A percentile compares a stretch with the other conserved stretches of the same genome.
Evolutionary conservation across 306 rosid genomes (phyloP).

Genomic region (Vigna radiata): DNA sequence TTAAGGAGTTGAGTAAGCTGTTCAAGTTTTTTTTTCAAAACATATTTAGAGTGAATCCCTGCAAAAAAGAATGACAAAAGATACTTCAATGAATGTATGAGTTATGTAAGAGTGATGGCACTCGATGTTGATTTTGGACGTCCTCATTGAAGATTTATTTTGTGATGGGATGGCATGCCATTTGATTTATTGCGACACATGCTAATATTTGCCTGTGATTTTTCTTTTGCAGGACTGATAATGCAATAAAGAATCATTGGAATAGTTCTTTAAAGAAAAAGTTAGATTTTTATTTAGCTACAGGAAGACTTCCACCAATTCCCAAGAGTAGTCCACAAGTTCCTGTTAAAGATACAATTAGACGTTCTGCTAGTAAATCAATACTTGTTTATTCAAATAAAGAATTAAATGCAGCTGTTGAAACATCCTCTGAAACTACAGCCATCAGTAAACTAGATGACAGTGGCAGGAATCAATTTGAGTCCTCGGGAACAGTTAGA

Average conservation of each 20-base stretch:
- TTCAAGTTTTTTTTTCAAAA: neutral
- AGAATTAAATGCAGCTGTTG: constrained; percentile 68
- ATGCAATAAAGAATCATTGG: constrained; percentile 99
- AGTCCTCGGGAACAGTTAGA: constrained; percentile 61
- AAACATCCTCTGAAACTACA: constrained; percentile 75
- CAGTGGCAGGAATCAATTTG: constrained; percentile 68
- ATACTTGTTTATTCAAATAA: constrained; percentile 56
- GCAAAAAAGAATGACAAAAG: constrained; percentile 2
- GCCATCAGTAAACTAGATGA: constrained; percentile 58
- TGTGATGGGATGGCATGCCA: constrained; percentile 24
- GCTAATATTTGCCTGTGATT: constrained; percentile 22
- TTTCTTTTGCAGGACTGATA: constrained; percentile 81
- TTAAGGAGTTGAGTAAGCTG: neutral
- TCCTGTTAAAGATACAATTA: constrained; percentile 67
- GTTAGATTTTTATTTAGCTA: constrained; percentile 81
- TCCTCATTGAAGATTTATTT: constrained; percentile 14
- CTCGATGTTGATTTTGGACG: neutral
- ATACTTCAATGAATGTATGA: neutral
- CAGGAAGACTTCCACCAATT: constrained; percentile 91
- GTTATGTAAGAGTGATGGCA: constrained; percentile 17
- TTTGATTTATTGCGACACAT: constrained; percentile 28
- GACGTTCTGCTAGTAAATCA: constrained; percentile 54
- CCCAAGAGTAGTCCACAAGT: constrained; percentile 61
- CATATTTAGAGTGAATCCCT: constrained; percentile 34
- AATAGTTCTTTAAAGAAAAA: constrained; percentile 99